phyloP scores from a whole-genome alignment of 1,284 basidiomycete genomes.

The Trametes versicolor region DNA sequence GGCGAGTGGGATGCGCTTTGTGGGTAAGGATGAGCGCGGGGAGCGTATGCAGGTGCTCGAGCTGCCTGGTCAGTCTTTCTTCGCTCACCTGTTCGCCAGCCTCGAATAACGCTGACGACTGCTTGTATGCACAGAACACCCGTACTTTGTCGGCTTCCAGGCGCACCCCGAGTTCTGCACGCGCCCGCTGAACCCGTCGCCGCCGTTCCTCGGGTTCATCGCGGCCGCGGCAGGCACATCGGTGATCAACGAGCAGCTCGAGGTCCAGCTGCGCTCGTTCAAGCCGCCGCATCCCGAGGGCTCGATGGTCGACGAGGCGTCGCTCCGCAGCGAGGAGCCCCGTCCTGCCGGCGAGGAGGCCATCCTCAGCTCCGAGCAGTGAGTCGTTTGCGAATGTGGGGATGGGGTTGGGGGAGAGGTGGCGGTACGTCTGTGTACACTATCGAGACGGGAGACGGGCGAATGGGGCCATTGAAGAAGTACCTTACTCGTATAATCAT shows the following conservation, averaged over 20 bases:
- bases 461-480: neutral
- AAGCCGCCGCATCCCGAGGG: conserved; percentile 61
- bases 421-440: conserved; percentile 9
- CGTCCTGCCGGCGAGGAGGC: conserved; percentile 42
- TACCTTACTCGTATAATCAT: conserved; percentile 20
- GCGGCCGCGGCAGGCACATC: conserved; percentile 79
- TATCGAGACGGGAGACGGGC: neutral
- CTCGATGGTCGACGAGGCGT: conserved; percentile 59
- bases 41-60: conserved; percentile 99
- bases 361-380: conserved; percentile 39
- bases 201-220: conserved; percentile 96
- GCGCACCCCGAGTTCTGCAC: conserved; percentile 99
- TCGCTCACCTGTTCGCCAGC: neutral
- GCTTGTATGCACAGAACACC: conserved; percentile 74
- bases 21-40: conserved; percentile 94
- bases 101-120: too few species aligned
- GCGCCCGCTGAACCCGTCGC: conserved; percentile 97
- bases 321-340: conserved; percentile 46
- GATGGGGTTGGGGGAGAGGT: neutral
- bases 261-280: conserved; percentile 63
- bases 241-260: conserved; percentile 82
- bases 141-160: conserved; percentile 95
- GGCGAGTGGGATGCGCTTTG: conserved; percentile 82
- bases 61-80: conserved; percentile 68
- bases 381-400: neutral